Evolutionary conservation across 257 asterid species (phyloP), one percentile per base, ranked within the genome.

Genomic region (Scutellaria galericulata): DNA sequence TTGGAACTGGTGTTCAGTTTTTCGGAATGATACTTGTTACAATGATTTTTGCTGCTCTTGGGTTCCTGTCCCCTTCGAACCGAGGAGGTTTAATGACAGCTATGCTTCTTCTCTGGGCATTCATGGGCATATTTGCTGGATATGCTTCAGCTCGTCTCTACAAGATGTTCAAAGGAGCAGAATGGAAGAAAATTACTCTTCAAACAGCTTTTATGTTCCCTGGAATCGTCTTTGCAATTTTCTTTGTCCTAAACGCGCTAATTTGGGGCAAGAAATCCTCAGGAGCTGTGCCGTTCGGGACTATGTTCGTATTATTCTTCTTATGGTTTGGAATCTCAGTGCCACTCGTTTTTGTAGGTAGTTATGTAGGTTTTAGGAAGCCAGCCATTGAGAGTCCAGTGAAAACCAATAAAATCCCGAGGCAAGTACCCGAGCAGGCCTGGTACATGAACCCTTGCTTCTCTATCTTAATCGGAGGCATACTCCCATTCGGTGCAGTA

Each of bases 41-140:
- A 18, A 89, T 89, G 96, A 82, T 88, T 56, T 92, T 92, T 13
- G 97, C 97, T 15, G 84, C 88, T 27, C 90, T 92, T 0, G 97
- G 97, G 4, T 92, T 92, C 84, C 85, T 92, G 47, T 92, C 97
- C 51, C 97, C 97, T 73, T 92, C 97, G 58, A 92, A 92, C 82
- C 83, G 97, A 4, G 97, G 97, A 59, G 96, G 97, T 12, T 72
- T 91, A 73, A 91, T 91, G 96, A 91, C 97, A 6, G 96, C 97
- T 6, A 83, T 91, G 96, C 87, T 91, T 67, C 90, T 91, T 68
- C 91, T 92, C 66, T 92, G 96, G 96, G 97, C 89, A 27, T 86
- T 92, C 83, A 92, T 92, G 97, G 97, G 96, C 51, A 72, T 92
- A 57, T 88, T 92, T 66, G 97, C 96, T 44, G 97, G 97, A 31